A percentile compares a stretch with the other conserved stretches of the same genome.
These are phyloP conservation scores for Hericium rajendrae DNA, from an alignment of 768 basidiomycete species.

Conservation along the genomic window DNA sequence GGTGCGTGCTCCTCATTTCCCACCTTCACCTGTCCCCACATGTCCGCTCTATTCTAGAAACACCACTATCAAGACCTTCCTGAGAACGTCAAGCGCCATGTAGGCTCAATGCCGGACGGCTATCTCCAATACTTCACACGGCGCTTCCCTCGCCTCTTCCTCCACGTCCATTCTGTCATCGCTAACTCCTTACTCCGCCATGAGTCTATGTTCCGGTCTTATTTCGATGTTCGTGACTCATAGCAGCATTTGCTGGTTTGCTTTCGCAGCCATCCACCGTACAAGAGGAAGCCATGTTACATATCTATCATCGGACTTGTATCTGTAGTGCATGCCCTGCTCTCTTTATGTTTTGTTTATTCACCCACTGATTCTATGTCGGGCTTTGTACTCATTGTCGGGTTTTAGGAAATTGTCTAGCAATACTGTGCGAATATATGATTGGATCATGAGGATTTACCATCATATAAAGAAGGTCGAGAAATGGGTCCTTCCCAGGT, in stretches of 20 bases:
- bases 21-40: neutral
- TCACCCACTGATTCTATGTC: neutral
- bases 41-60: constrained; percentile 47
- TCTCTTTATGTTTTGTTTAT: constrained; percentile 8
- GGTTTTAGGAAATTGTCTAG: neutral
- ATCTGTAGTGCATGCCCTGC: constrained; percentile 18
- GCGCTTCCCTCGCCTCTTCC: constrained; percentile 84
- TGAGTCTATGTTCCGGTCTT: constrained; percentile 87
- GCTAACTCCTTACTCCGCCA: constrained; percentile 56
- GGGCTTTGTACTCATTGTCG: neutral
- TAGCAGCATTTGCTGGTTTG: neutral
- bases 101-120: constrained; percentile 88
- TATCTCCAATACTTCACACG: constrained; percentile 89
- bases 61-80: constrained; percentile 97
- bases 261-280: neutral
- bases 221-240: constrained; percentile 64
- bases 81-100: constrained; percentile 77
- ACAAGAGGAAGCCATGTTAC: neutral
- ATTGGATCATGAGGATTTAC: neutral
- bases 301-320: constrained; percentile 16
- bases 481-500: too few species aligned
- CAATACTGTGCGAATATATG: neutral
- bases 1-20: constrained; percentile 34
- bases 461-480: too few species aligned
- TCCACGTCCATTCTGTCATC: constrained; percentile 87